Conservation (phyloP, 2,329 filamentous ascomycete species). For the Hymenotorrendiella dingleyae region DNA sequence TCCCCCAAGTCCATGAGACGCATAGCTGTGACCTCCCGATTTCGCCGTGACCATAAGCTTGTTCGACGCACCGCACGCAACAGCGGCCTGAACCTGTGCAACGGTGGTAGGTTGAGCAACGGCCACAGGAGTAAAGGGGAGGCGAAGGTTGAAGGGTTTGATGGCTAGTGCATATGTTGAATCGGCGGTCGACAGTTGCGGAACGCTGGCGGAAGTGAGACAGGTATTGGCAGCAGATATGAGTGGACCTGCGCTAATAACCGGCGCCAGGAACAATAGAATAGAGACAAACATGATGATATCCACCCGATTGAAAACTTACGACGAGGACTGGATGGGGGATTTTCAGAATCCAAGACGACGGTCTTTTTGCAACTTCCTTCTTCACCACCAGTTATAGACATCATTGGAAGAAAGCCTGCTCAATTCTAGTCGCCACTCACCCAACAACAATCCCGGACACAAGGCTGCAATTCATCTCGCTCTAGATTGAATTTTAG, state of each 20-base stretch:
- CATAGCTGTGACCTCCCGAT: slow-evolving; percentile 50
- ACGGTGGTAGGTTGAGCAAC: slow-evolving; percentile 11
- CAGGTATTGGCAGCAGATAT: slow-evolving; percentile 11
- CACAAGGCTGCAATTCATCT: no score
- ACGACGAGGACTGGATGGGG: no score
- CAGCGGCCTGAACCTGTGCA: slow-evolving; percentile 36
- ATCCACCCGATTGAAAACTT: no score
- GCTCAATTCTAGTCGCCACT: no score
- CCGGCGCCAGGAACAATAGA: slow-evolving; percentile 6
- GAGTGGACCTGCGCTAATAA: slow-evolving; percentile 2
- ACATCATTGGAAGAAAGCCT: no score
- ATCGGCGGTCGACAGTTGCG: slow-evolving; percentile 9
- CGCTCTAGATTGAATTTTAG: no score
- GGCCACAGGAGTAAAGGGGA: slow-evolving; percentile 15
- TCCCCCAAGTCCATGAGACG: slow-evolving; percentile 40
- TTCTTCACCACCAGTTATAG: no score
- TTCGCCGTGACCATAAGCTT: slow-evolving; percentile 43
- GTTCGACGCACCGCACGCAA: slow-evolving; percentile 39
- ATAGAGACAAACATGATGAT: slow-evolving; percentile 5
- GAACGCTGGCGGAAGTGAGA: slow-evolving; percentile 12
- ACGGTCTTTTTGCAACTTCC: no score
- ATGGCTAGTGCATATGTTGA: slow-evolving; percentile 10
- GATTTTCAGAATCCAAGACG: no score
- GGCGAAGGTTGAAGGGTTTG: slow-evolving; percentile 19
- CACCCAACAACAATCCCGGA: no score